phyloP scores from a whole-genome alignment of 2,329 filamentous ascomycete genomes.

The Cladosporium austrohemisphaericum region DNA sequence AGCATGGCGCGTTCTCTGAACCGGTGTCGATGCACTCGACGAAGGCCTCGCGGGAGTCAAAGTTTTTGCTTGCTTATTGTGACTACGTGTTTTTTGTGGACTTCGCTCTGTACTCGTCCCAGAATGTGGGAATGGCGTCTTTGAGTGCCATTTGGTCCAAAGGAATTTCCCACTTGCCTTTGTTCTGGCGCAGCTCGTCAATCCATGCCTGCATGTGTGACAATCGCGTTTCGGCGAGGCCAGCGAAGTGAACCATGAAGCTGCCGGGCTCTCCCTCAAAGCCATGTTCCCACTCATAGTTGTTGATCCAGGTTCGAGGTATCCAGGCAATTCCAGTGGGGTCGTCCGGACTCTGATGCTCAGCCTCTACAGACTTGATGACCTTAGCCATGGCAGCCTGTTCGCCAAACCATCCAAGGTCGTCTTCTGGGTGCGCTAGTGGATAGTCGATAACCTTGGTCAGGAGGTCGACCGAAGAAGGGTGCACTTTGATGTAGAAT shows the following conservation, averaged over 20 bases:
- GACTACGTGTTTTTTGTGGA: no score
- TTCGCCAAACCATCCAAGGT: slow-evolving; percentile 11
- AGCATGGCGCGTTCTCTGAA: no score
- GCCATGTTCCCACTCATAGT: slow-evolving; percentile 7
- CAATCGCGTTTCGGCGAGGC: neutral
- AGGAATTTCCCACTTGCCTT: slow-evolving; percentile 1
- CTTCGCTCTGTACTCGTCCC: neutral
- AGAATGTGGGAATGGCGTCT: neutral
- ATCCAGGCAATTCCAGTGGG: neutral
- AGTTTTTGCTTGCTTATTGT: no score
- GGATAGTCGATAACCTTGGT: neutral
- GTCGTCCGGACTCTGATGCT: neutral
- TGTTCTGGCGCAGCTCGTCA: neutral
- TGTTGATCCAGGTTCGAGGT: slow-evolving; percentile 2
- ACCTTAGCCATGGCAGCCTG: slow-evolving; percentile 2
- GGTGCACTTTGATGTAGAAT: slow-evolving; percentile 5
- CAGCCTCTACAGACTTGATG: neutral
- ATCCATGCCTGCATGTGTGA: neutral
- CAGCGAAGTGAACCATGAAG: slow-evolving; percentile 1
- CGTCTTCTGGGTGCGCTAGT: neutral
- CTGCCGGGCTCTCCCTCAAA: slow-evolving; percentile 2
- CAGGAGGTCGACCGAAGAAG: neutral
- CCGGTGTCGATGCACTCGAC: no score
- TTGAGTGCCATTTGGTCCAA: neutral
- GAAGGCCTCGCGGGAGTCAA: no score